These are phyloP conservation scores for Heimioporus sp. DNA, from an alignment of 768 basidiomycete species.

Conservation along the genomic window DNA sequence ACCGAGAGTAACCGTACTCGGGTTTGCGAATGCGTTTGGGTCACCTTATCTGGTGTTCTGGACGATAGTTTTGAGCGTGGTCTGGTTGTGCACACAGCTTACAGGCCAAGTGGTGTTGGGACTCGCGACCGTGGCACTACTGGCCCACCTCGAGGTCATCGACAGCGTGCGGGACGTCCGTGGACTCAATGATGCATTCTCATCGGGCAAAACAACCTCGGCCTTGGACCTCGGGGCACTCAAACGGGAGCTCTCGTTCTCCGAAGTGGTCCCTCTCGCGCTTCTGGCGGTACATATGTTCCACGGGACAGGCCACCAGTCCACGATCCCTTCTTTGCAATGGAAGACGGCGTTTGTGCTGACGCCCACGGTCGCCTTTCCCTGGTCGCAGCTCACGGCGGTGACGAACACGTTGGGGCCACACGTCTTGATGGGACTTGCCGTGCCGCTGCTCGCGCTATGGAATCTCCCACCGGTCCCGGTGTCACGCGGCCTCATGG, in stretches of 20 bases:
- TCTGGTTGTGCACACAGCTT: slow-evolving; percentile 61
- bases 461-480: slow-evolving; percentile 80
- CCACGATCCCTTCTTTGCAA: slow-evolving; percentile 84
- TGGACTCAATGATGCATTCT: slow-evolving; percentile 50
- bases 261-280: slow-evolving; percentile 70
- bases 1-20: slow-evolving; percentile 60
- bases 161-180: slow-evolving; percentile 78
- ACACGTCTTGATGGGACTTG: slow-evolving; percentile 61
- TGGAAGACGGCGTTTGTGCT: slow-evolving; percentile 95
- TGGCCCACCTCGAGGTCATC: slow-evolving; percentile 77
- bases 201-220: slow-evolving; percentile 45
- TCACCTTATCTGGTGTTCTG: slow-evolving; percentile 86
- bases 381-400: slow-evolving; percentile 72
- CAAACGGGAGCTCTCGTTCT: slow-evolving; percentile 47
- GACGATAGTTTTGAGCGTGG: slow-evolving; percentile 57
- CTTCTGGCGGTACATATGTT: slow-evolving; percentile 77
- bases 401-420: slow-evolving; percentile 77
- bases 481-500: slow-evolving; percentile 23
- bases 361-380: slow-evolving; percentile 63
- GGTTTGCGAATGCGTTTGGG: slow-evolving; percentile 89
- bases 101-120: slow-evolving; percentile 80
- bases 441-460: slow-evolving; percentile 66
- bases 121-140: slow-evolving; percentile 57
- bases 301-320: slow-evolving; percentile 90
- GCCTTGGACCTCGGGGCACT: slow-evolving; percentile 31